A percentile compares a stretch with the other conserved stretches of the same genome.
These are phyloP conservation scores for Sugiyamaella boreocaroliniensis DNA, from an alignment of 805 yeast genomes.

Conservation along the genomic window DNA sequence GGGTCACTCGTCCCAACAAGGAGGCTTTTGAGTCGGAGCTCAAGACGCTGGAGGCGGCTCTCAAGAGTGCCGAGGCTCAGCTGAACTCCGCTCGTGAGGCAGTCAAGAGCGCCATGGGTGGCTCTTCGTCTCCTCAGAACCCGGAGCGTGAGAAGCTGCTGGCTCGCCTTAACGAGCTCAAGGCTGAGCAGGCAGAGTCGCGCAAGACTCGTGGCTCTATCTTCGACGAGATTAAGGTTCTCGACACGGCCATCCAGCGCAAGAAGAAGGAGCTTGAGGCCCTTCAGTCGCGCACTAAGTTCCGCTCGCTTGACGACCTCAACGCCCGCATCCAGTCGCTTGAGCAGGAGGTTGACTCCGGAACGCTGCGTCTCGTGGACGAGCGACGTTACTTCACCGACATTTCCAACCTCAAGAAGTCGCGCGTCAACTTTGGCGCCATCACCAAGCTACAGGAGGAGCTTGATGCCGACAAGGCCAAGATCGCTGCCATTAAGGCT, in stretches of 20 bases:
- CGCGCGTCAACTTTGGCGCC: conserved; percentile 67
- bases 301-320: conserved; percentile 38
- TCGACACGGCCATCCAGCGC: conserved; percentile 67
- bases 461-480: conserved; percentile 70
- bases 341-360: conserved; percentile 71
- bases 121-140: conserved; percentile 25
- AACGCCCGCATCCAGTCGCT: conserved; percentile 35
- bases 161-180: conserved; percentile 41
- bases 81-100: conserved; percentile 22
- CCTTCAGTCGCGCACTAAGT: conserved; percentile 62
- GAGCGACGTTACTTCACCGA: conserved; percentile 84
- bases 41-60: conserved; percentile 24
- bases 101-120: conserved; percentile 20
- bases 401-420: conserved; percentile 72
- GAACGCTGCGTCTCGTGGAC: conserved; percentile 78
- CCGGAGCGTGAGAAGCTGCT: conserved; percentile 47
- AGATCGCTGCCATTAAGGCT: conserved; percentile 69
- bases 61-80: conserved; percentile 22
- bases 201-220: conserved; percentile 40
- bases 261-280: conserved; percentile 69
- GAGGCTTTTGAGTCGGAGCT: conserved; percentile 25
- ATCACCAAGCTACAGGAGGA: conserved; percentile 70
- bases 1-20: conserved; percentile 23
- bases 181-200: conserved; percentile 39
- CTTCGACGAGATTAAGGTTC: conserved; percentile 59